Evolutionary conservation across 345 rosid species (phyloP), one percentile per base, ranked within the genome.

Genomic region (Populus tremula): DNA sequence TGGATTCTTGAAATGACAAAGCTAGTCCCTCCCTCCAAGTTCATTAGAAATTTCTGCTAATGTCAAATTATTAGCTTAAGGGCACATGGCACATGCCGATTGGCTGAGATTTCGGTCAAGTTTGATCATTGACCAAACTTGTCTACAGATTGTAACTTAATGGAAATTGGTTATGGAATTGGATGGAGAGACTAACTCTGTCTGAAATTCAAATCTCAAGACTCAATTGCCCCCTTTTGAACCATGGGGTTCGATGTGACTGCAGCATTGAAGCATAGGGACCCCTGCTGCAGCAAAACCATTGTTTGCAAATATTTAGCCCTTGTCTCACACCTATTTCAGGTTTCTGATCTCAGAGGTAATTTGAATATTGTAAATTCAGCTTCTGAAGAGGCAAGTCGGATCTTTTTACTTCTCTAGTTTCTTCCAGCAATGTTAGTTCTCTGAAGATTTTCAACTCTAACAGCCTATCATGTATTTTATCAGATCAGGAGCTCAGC

Each of bases 291-390:
- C 63, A 56, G 63, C 3, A 59, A 59, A 59, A 59, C 13, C 14
- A n/a, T 59, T 59, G 23, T 56, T 56, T 56, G 29, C 63, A 59
- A n/a, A n/a, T 59, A 59, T 59, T 59, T 12, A 59, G 66, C 80
- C 35, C 38, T 67, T 80, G 72, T 39, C 21, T 78, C 70, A 11
- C 27, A 17, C 62, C 76, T 72, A 47, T 83, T 87, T 76, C 91
- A 93, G 97, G 90, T 89, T 84, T 85, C 87, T 84, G 98, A 93
- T 75, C 96, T 91, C 69, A 86, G 90, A 85, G 85, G 76, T 27
- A 87, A 86, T 78, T 83, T 93, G 83, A 88, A 88, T 80, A 72
- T 80, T 47, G 80, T 93, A 76, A 88, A 90, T 84, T 85, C 89
- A 62, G 88, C 91, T 72, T 87, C 94, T 41, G 89, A 87, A 69